Percentiles rank a stretch among this genome's conserved stretches.
Conservation (phyloP, 768 basidiomycete species). For the Phaeolepiota aurea region DNA sequence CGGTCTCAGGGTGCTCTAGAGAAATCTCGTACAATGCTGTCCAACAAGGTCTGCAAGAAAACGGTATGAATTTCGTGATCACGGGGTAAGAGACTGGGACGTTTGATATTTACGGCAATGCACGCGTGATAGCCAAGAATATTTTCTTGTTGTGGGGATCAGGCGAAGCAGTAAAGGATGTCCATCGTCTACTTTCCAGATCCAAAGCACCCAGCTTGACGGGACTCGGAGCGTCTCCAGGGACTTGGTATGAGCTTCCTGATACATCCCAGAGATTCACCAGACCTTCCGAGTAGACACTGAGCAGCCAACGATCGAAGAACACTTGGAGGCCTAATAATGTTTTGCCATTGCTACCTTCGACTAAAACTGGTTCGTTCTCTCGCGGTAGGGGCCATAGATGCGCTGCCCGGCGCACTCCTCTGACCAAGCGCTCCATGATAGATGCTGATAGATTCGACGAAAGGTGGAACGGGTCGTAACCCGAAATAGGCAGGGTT, state of each 20-base stretch:
- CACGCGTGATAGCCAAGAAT: constrained; percentile 17
- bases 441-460: constrained; percentile 2
- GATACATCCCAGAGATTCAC: constrained; percentile 34
- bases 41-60: constrained; percentile 11
- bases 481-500: constrained; percentile 8
- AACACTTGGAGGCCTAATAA: constrained; percentile 31
- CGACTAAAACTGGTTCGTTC: constrained; percentile 5
- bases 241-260: constrained; percentile 2
- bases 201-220: constrained; percentile 2
- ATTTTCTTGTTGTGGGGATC: constrained; percentile 14
- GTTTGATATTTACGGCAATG: constrained; percentile 12
- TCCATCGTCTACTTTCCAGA: constrained; percentile 9
- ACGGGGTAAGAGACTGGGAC: not conserved
- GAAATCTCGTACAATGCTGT: constrained; percentile 15
- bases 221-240: constrained; percentile 6
- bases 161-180: constrained; percentile 14
- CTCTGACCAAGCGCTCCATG: constrained; percentile 9
- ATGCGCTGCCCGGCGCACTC: constrained; percentile 4
- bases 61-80: not conserved
- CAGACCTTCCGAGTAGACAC: constrained; percentile 31
- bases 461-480: constrained; percentile 1
- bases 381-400: constrained; percentile 10
- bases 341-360: constrained; percentile 5
- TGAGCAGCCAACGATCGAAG: constrained; percentile 39
- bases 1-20: constrained; percentile 4